phyloP scores from a whole-genome alignment of 139 green algal genomes.

The Diplosphaera chodatii region DNA sequence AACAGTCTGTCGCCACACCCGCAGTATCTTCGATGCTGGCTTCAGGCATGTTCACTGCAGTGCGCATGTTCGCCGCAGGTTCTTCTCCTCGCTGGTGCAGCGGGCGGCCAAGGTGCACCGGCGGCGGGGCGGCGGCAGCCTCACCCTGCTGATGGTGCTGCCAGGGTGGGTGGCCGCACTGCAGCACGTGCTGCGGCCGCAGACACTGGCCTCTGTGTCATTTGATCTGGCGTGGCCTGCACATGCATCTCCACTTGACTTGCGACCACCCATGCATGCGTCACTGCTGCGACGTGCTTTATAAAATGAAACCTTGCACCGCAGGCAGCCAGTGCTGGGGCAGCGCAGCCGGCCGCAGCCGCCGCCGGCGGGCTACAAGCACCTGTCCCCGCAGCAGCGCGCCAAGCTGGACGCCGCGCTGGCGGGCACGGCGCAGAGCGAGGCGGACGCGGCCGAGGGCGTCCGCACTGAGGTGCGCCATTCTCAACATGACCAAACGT shows the following conservation, averaged over 20 bases:
- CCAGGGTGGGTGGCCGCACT: conserved; percentile 59
- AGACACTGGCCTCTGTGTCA: too few relatives aligned
- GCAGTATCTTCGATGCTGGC: too few relatives aligned
- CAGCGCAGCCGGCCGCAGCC: conserved; percentile 1
- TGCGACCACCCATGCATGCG: too few relatives aligned
- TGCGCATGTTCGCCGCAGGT: conserved; percentile 30
- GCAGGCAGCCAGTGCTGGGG: conserved; percentile 17
- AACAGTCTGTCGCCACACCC: too few relatives aligned
- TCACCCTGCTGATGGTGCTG: conserved; percentile 68
- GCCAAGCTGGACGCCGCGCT: conserved; percentile 55
- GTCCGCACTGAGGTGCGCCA: conserved; percentile 25
- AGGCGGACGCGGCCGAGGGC: conserved; percentile 1
- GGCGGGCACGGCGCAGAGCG: conserved; percentile 11
- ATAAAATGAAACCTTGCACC: too few relatives aligned
- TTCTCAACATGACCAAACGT: too few relatives aligned
- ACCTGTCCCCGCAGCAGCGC: conserved; percentile 63
- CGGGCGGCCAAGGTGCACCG: conserved; percentile 66
- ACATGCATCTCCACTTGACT: too few relatives aligned
- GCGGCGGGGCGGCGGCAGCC: conserved; percentile 55
- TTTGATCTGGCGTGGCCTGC: too few relatives aligned
- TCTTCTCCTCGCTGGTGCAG: conserved; percentile 79
- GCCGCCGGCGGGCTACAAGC: conserved; percentile 47
- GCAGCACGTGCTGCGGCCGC: conserved; percentile 1
- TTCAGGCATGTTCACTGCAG: too few relatives aligned
- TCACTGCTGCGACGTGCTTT: too few relatives aligned